These are phyloP conservation scores for Oryza longistaminata DNA, from an alignment of 176 grass and related monocot genomes.

Conservation along the genomic window DNA sequence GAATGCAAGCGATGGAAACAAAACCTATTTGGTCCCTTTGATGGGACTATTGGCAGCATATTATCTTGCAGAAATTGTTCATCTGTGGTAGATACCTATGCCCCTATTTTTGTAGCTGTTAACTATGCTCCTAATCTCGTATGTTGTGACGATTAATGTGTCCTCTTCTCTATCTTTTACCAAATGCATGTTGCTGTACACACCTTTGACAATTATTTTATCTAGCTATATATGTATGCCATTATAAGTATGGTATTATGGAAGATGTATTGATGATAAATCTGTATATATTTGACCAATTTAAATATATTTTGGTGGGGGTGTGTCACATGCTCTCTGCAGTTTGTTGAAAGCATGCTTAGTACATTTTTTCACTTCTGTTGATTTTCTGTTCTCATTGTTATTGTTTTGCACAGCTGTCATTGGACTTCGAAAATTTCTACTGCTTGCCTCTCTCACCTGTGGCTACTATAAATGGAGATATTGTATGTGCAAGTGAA, in stretches of 20 bases:
- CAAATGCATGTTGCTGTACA: not conserved
- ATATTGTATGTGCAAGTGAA: conserved; percentile 77
- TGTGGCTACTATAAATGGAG: conserved; percentile 59
- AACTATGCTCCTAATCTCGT: not conserved
- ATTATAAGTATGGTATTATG: conserved; percentile 4
- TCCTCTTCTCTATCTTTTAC: conserved; percentile 6
- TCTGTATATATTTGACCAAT: conserved; percentile 9
- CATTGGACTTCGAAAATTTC: conserved; percentile 84
- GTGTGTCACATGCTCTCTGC: not conserved
- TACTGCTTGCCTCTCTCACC: conserved; percentile 75
- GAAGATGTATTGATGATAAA: not conserved
- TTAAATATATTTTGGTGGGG: not conserved
- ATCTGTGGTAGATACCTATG: conserved; percentile 69
- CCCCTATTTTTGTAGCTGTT: conserved; percentile 26
- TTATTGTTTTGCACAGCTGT: conserved; percentile 60
- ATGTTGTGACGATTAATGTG: conserved; percentile 21
- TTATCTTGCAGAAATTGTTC: conserved; percentile 91
- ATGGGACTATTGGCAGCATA: conserved; percentile 87
- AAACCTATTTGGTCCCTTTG: conserved; percentile 79
- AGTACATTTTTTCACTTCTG: not conserved
- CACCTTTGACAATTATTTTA: not conserved
- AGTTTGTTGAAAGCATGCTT: conserved; percentile 27
- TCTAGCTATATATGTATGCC: not conserved
- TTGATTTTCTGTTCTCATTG: conserved; percentile 29
- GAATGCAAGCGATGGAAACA: conserved; percentile 77